phyloP scores from a whole-genome alignment of 2,329 filamentous ascomycete genomes.

The Lasiodiplodia sp. region DNA sequence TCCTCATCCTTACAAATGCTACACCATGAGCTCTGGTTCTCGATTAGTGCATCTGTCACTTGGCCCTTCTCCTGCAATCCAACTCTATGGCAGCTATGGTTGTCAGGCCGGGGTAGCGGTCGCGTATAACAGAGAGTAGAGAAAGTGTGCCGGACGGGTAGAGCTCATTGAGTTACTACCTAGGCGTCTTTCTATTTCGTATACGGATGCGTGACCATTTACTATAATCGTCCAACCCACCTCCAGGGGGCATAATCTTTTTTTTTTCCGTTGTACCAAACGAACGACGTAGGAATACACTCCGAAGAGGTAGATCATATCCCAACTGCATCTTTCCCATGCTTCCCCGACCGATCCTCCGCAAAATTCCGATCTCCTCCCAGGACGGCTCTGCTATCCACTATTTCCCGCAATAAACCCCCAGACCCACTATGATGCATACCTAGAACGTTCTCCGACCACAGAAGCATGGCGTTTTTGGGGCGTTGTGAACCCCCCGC shows the following conservation, averaged over 20 bases:
- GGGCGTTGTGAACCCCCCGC: not conserved
- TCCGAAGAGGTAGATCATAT: not conserved
- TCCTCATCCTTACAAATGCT: too few relatives aligned
- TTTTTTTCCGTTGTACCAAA: not conserved
- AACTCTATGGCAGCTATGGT: not conserved
- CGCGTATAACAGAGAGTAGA: too few relatives aligned
- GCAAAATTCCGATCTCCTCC: not conserved
- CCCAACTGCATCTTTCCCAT: not conserved
- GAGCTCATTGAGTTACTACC: not conserved
- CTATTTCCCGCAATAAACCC: not conserved
- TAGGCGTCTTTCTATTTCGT: too few relatives aligned
- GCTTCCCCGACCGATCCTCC: not conserved
- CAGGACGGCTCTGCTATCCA: not conserved
- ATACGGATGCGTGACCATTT: too few relatives aligned
- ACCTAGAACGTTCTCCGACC: not conserved
- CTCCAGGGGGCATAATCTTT: not conserved
- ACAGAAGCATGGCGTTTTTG: too few relatives aligned
- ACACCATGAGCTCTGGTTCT: too few relatives aligned
- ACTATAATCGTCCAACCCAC: not conserved
- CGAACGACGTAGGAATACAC: not conserved
- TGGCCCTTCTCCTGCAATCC: not conserved
- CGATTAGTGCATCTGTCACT: too few relatives aligned
- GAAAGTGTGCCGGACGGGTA: too few relatives aligned
- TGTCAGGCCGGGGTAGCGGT: not conserved
- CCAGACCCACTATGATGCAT: not conserved